These are phyloP conservation scores for Arthrobotrys conoides DNA, from an alignment of 2,329 filamentous ascomycete species.

Conservation along the genomic window DNA sequence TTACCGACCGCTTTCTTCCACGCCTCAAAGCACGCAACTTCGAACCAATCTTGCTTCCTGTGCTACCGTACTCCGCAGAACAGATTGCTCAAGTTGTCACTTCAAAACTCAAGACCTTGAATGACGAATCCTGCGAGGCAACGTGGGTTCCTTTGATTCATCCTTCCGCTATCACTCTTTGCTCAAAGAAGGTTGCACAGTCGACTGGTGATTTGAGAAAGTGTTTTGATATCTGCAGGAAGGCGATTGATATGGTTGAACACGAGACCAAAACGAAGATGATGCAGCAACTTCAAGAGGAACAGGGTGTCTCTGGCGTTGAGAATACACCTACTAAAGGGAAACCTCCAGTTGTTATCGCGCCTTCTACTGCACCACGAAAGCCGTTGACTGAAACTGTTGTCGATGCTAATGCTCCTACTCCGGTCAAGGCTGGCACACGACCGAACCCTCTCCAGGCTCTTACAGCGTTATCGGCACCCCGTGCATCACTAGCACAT, in stretches of 20 bases:
- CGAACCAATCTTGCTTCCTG: conserved; percentile 89
- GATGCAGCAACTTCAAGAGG: conserved; percentile 75
- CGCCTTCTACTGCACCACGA: conserved; percentile 37
- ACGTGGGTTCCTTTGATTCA: conserved; percentile 88
- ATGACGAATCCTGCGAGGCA: conserved; percentile 68
- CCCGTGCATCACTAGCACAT: conserved; percentile 88
- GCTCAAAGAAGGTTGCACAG: conserved; percentile 92
- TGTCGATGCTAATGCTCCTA: conserved; percentile 78
- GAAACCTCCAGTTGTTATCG: conserved; percentile 38
- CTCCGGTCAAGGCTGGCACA: conserved; percentile 31
- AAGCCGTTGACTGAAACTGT: conserved; percentile 78
- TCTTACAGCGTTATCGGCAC: conserved; percentile 74
- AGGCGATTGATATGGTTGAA: conserved; percentile 90
- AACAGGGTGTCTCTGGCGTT: conserved; percentile 66
- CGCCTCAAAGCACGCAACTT: conserved; percentile 92
- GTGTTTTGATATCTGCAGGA: conserved; percentile 92
- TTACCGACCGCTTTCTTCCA: conserved; percentile 94
- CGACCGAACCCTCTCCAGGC: conserved; percentile 45
- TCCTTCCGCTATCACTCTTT: conserved; percentile 91
- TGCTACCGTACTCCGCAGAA: conserved; percentile 88
- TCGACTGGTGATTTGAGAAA: conserved; percentile 95
- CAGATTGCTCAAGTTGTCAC: conserved; percentile 92
- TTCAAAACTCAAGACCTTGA: conserved; percentile 81
- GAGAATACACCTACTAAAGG: conserved; percentile 67
- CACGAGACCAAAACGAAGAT: conserved; percentile 82